Conservation (phyloP, 2,329 filamentous ascomycete species). For the Pestalotiopsis fici region DNA sequence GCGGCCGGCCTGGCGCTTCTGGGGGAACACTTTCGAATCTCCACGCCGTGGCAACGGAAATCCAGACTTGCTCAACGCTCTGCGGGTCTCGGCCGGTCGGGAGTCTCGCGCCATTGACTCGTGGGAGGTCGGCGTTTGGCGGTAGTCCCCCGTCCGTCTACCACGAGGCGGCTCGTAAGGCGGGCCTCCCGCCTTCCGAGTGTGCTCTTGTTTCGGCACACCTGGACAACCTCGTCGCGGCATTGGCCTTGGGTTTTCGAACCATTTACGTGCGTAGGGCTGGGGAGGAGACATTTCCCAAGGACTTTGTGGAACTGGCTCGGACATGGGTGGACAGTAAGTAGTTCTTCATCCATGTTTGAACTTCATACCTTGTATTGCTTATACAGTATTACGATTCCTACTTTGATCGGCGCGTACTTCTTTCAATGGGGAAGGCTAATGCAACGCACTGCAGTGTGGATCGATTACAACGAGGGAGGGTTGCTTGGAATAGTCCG, state of each 20-base stretch:
- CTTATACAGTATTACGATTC: not conserved
- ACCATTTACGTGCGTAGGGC: slow-evolving; percentile 75
- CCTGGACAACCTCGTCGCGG: slow-evolving; percentile 67
- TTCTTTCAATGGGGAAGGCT: not conserved
- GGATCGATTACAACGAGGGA: slow-evolving; percentile 51
- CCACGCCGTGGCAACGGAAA: slow-evolving; percentile 80
- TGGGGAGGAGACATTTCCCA: slow-evolving; percentile 64
- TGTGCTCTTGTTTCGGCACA: slow-evolving; percentile 81
- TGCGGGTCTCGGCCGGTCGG: slow-evolving; percentile 52
- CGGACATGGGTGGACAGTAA: slow-evolving; percentile 61
- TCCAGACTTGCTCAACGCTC: slow-evolving; percentile 62
- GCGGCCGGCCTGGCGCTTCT: slow-evolving; percentile 56
- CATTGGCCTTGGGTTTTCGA: slow-evolving; percentile 63
- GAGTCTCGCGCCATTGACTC: slow-evolving; percentile 64
- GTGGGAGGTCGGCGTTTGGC: slow-evolving; percentile 74
- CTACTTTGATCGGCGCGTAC: too few relatives aligned
- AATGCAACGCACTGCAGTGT: slow-evolving; percentile 35
- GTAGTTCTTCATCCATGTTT: not conserved
- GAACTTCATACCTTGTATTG: not conserved
- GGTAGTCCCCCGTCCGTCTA: slow-evolving; percentile 71
- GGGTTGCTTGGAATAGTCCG: slow-evolving; percentile 55
- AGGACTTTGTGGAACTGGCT: slow-evolving; percentile 51
- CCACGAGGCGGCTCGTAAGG: slow-evolving; percentile 61
- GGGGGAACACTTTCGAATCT: slow-evolving; percentile 54
- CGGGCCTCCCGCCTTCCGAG: slow-evolving; percentile 59